These are phyloP conservation scores for Paxillus involutus DNA, from an alignment of 768 basidiomycete species.

Conservation along the genomic window DNA sequence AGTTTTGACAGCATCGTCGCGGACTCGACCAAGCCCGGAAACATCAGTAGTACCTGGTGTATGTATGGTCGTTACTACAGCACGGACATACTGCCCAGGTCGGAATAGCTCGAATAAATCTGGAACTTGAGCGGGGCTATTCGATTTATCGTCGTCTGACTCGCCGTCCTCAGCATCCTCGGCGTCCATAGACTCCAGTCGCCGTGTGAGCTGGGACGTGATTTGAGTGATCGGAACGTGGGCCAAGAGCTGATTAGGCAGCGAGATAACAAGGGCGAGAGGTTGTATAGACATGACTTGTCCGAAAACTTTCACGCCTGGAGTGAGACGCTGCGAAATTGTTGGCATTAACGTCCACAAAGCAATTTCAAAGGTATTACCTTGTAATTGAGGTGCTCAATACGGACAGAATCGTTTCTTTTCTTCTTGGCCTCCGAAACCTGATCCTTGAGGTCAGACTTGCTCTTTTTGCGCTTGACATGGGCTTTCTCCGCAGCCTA, in stretches of 20 bases:
- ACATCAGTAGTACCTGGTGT: conserved; percentile 62
- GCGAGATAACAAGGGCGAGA: conserved; percentile 85
- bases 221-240: conserved; percentile 95
- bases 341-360: conserved; percentile 7
- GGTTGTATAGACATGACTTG: conserved; percentile 86
- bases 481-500: conserved; percentile 42
- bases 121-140: conserved; percentile 43
- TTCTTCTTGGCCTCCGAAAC: conserved; percentile 28
- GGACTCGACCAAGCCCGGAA: conserved; percentile 56
- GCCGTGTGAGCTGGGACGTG: conserved; percentile 71
- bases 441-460: conserved; percentile 40
- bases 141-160: conserved; percentile 45
- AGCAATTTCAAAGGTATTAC: conserved; percentile 35
- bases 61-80: conserved; percentile 70
- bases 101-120: conserved; percentile 75
- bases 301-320: conserved; percentile 88
- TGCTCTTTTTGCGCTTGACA: conserved; percentile 45
- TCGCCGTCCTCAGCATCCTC: conserved; percentile 48
- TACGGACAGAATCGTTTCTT: conserved; percentile 55
- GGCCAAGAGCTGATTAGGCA: conserved; percentile 93
- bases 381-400: conserved; percentile 95
- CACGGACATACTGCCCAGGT: conserved; percentile 85
- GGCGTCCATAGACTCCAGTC: conserved; percentile 62
- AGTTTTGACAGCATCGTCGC: conserved; percentile 65
- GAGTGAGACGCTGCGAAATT: conserved; percentile 58